Evolutionary conservation across 2,329 filamentous ascomycete genomes (phyloP).

Genomic region (Aurifilum marmelostoma): DNA sequence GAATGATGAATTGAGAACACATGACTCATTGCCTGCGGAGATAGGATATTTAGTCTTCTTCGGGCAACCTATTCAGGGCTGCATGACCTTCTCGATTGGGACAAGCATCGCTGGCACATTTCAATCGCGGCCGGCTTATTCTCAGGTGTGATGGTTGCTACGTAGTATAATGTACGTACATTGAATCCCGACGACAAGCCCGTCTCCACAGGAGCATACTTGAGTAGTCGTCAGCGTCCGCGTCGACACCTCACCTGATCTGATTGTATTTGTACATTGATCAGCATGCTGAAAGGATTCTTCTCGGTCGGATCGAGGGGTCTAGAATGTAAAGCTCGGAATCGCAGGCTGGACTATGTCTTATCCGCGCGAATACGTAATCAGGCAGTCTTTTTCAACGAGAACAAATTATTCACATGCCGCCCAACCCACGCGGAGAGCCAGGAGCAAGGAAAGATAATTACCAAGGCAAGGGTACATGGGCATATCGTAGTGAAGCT

Average conservation of each 20-base stretch:
- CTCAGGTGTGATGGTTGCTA: neutral
- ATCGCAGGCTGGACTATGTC: no score
- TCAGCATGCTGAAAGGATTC: neutral
- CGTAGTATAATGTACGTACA: neutral
- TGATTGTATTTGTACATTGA: neutral
- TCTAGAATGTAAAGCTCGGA: neutral
- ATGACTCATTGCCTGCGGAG: neutral
- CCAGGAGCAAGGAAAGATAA: no score
- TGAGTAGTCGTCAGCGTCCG: slow-evolving; percentile 12
- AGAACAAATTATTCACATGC: no score
- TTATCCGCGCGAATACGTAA: no score
- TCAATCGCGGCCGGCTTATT: slow-evolving; percentile 4
- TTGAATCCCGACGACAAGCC: slow-evolving; percentile 2
- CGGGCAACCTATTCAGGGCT: neutral
- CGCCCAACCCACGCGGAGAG: no score
- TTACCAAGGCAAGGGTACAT: no score
- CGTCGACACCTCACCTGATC: slow-evolving; percentile 1
- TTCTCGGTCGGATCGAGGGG: neutral
- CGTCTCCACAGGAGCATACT: neutral
- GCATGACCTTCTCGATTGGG: slow-evolving; percentile 9
- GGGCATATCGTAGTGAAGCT: neutral
- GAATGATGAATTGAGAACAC: neutral
- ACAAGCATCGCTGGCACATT: slow-evolving; percentile 5
- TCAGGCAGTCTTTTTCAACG: no score
- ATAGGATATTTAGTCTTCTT: slow-evolving; percentile 1